Evolutionary conservation across 495 filamentous ascomycete species (phyloP).

Genomic region (Penicillium subrubescens): DNA sequence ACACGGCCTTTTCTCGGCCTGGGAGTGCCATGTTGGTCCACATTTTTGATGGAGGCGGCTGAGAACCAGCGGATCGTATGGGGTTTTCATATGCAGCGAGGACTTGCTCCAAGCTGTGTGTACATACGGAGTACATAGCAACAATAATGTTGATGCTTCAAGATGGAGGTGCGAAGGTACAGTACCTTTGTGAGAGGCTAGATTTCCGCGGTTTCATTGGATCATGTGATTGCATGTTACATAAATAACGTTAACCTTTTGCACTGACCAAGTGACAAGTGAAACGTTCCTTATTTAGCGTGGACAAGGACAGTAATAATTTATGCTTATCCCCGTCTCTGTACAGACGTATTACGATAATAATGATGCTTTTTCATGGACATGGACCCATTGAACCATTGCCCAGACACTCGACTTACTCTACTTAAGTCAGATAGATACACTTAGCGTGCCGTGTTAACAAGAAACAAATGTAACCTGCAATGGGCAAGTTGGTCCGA

Average conservation of each 20-base stretch:
- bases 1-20: conserved; percentile 27
- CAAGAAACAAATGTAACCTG: neutral
- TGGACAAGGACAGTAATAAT: neutral
- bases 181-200: neutral
- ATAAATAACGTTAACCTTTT: neutral
- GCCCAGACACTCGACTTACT: no score
- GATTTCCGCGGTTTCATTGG: neutral
- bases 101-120: neutral
- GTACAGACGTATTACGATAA: neutral
- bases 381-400: neutral
- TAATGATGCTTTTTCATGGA: neutral
- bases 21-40: neutral
- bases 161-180: neutral
- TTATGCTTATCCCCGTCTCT: no score
- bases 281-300: neutral
- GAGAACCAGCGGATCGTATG: conserved; percentile 11
- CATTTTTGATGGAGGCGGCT: neutral
- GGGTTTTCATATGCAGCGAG: neutral
- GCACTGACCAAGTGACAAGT: neutral
- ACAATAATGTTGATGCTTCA: neutral
- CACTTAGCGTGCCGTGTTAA: neutral
- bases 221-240: neutral
- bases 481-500: neutral
- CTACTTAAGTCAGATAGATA: neutral
- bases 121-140: neutral